These are phyloP conservation scores for Tetraselmis striata DNA, from an alignment of 139 green algal species.

Conservation along the genomic window DNA sequence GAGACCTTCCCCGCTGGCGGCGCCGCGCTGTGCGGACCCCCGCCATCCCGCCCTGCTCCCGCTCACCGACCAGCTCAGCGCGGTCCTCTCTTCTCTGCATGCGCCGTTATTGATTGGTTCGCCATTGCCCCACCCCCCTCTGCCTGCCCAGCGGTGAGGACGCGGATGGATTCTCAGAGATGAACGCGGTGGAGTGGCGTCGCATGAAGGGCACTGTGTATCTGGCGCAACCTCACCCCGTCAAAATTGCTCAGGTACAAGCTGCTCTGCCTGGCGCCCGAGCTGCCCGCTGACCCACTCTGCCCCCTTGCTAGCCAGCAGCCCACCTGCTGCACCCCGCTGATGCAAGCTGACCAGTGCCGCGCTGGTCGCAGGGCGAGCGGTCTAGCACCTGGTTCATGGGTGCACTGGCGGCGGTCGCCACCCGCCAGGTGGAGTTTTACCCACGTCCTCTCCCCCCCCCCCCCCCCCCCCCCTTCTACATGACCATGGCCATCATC, in stretches of 20 bases:
- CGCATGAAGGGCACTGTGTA: constrained; percentile 30
- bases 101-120: too few species aligned
- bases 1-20: background rate
- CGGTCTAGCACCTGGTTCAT: constrained; percentile 30
- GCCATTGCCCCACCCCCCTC: background rate
- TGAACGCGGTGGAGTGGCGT: constrained; percentile 17
- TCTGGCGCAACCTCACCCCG: constrained; percentile 19
- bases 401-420: constrained; percentile 38
- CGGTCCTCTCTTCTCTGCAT: too few species aligned
- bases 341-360: too few species aligned
- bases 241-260: constrained; percentile 15
- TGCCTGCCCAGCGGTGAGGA: background rate
- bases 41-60: too few species aligned
- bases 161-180: background rate
- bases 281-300: too few species aligned
- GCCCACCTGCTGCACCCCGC: too few species aligned
- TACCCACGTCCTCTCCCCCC: too few species aligned
- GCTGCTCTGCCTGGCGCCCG: too few species aligned
- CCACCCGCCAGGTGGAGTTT: constrained; percentile 23
- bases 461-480: constrained; percentile 35
- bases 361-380: constrained; percentile 28
- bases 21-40: background rate
- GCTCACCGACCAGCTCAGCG: background rate
- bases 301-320: too few species aligned
- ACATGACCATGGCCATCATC: too few species aligned